Evolutionary conservation across 371 early-diverging fungal genomes (phyloP).

Genomic region (Dichotomocladium elegans): DNA sequence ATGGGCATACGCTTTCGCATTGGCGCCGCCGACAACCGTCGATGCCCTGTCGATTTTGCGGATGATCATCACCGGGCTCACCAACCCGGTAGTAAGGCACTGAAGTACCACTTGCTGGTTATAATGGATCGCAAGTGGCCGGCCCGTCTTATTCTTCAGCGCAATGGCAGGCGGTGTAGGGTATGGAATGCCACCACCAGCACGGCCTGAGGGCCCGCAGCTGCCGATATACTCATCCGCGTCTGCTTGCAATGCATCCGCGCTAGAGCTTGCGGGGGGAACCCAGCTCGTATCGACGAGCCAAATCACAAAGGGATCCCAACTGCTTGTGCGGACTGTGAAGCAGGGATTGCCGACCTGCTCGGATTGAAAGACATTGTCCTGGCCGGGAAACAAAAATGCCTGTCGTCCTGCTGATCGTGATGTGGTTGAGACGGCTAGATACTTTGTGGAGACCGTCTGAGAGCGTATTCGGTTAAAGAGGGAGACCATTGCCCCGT

Average conservation of each 20-base stretch:
- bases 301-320: conserved; percentile 91
- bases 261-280: conserved; percentile 18
- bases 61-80: conserved; percentile 78
- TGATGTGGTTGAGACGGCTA: conserved; percentile 55
- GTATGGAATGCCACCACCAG: conserved; percentile 48
- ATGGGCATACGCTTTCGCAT: not conserved
- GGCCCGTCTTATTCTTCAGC: conserved; percentile 29
- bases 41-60: conserved; percentile 82
- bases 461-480: conserved; percentile 85
- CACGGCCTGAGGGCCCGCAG: not conserved
- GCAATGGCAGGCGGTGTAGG: conserved; percentile 73
- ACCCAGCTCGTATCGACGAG: conserved; percentile 60
- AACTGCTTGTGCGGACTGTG: conserved; percentile 72
- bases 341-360: conserved; percentile 60
- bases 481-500: conserved; percentile 76
- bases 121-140: conserved; percentile 72
- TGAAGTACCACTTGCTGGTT: conserved; percentile 81
- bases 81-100: conserved; percentile 76
- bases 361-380: conserved; percentile 2
- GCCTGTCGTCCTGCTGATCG: not conserved
- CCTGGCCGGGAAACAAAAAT: not conserved
- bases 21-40: conserved; percentile 60
- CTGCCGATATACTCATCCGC: not conserved
- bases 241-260: conserved; percentile 26
- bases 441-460: conserved; percentile 83